Evolutionary conservation across 139 green algal species (phyloP).

Genomic region (Coelastrella sp.): DNA sequence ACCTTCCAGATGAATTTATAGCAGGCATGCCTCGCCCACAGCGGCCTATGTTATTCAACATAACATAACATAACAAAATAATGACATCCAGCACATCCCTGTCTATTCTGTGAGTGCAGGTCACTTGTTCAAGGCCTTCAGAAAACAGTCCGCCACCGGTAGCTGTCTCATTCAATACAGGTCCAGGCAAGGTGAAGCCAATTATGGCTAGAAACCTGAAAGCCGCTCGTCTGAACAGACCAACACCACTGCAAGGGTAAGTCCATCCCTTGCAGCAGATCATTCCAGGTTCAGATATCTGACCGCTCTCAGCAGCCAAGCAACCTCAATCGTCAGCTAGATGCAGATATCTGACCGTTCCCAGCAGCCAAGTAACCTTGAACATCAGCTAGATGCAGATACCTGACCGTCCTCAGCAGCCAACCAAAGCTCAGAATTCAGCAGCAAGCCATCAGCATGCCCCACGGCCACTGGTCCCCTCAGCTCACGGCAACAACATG

Average conservation of each 20-base stretch:
- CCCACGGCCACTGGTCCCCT: too few relatives aligned
- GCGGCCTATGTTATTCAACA: neutral
- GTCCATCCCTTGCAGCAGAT: neutral
- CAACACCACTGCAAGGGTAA: slow-evolving; percentile 43
- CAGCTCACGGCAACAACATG: neutral
- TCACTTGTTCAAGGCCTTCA: neutral
- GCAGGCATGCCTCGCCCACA: neutral
- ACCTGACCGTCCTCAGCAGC: neutral
- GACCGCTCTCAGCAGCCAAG: too few relatives aligned
- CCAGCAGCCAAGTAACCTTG: too few relatives aligned
- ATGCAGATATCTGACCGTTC: too few relatives aligned
- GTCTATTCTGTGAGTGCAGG: neutral
- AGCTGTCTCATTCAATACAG: slow-evolving; percentile 4
- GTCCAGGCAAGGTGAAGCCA: neutral
- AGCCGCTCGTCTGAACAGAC: slow-evolving; percentile 4
- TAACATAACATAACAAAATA: neutral
- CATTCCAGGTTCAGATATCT: neutral
- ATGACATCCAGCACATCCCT: too few relatives aligned
- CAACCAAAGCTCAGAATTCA: neutral
- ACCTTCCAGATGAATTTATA: too few relatives aligned
- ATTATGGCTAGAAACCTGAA: slow-evolving; percentile 9
- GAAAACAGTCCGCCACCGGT: neutral
- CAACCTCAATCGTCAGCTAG: too few relatives aligned
- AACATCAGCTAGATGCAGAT: neutral
- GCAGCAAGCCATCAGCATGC: too few relatives aligned